Evolutionary conservation across 148 eudicot species (phyloP).

Genomic region (Salicornia ramosissima): DNA sequence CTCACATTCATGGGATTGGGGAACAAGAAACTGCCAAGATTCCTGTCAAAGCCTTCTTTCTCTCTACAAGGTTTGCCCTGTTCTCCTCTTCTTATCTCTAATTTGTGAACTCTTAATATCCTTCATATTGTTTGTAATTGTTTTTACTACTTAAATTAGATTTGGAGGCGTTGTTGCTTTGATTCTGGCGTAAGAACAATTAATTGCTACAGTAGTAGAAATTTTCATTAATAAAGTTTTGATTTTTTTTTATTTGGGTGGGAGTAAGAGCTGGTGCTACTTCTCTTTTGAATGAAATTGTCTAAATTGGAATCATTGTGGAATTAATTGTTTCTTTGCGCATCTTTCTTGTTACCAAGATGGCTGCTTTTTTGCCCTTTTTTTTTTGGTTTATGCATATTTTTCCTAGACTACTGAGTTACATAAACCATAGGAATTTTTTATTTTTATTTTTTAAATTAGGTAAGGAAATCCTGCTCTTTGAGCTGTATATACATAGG

Average conservation of each 20-base stretch:
- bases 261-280: too few species aligned
- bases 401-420: not conserved
- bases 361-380: not conserved
- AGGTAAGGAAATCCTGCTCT: too few species aligned
- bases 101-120: not conserved
- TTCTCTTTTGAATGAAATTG: not conserved
- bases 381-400: not conserved
- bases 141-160: not conserved
- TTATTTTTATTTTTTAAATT: too few species aligned
- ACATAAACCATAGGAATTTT: too few species aligned
- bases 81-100: not conserved
- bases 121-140: not conserved
- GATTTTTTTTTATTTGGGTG: too few species aligned
- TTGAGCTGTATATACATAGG: too few species aligned
- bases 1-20: conserved; percentile 27
- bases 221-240: not conserved
- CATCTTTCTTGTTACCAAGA: not conserved
- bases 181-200: not conserved
- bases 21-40: conserved; percentile 47
- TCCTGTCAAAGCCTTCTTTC: conserved; percentile 75
- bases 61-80: conserved; percentile 48
- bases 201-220: not conserved
- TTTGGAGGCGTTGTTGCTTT: not conserved
- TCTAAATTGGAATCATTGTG: not conserved
- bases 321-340: not conserved